phyloP scores from a whole-genome alignment of 225 moss, liverwort and hornwort species.

The Thuidium tamariscinum region DNA sequence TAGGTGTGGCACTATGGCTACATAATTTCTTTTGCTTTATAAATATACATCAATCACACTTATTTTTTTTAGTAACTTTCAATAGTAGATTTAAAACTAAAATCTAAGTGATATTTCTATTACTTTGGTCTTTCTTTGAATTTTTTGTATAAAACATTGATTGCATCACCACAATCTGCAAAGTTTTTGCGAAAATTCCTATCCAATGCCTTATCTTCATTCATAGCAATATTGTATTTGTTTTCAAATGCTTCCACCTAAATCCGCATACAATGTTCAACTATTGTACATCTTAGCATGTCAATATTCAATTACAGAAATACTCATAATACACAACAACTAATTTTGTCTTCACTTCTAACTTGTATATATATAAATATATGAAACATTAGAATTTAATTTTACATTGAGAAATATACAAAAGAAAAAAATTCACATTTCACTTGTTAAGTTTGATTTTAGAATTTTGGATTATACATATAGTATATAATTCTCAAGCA shows the following conservation, averaged over 20 bases:
- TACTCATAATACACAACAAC: not conserved
- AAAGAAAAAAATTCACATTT: no score
- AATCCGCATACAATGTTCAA: not conserved
- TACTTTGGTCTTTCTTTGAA: slow-evolving; percentile 77
- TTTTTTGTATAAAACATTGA: slow-evolving; percentile 55
- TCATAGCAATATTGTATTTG: slow-evolving; percentile 27
- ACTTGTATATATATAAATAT: not conserved
- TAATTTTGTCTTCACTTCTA: not conserved
- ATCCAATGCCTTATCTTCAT: slow-evolving; percentile 60
- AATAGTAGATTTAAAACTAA: not conserved
- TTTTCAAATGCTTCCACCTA: slow-evolving; percentile 62
- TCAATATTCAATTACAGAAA: no score
- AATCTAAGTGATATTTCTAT: not conserved
- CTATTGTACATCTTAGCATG: not conserved
- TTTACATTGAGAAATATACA: not conserved
- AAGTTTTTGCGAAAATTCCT: slow-evolving; percentile 68
- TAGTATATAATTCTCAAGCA: no score
- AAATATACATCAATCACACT: no score
- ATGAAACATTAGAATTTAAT: no score
- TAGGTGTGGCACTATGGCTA: no score
- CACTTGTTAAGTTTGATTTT: no score
- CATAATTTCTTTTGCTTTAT: no score
- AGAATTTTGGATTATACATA: no score
- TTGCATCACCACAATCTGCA: slow-evolving; percentile 61
- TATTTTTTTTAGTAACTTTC: not conserved